Percentiles rank a stretch among this genome's conserved stretches.
Conservation (phyloP, 2,329 filamentous ascomycete species). For the Colletotrichum sp. region DNA sequence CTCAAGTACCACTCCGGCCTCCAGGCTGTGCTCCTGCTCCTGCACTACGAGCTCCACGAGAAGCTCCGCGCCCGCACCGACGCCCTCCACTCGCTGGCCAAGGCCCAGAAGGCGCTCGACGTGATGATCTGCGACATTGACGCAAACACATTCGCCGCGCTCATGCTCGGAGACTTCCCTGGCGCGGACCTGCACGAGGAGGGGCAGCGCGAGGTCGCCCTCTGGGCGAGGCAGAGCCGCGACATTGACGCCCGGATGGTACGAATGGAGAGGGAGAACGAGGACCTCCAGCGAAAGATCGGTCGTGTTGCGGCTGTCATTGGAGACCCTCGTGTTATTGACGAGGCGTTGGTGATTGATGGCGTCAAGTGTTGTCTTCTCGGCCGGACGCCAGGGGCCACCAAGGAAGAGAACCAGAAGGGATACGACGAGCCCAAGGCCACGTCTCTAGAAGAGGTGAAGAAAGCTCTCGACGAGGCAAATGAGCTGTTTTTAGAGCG, state of each 20-base stretch:
- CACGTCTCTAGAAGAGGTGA: not conserved
- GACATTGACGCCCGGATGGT: not conserved
- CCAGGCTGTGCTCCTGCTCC: not conserved
- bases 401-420: not conserved
- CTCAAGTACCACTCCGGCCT: not conserved
- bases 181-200: not conserved
- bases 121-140: not conserved
- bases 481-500: not conserved
- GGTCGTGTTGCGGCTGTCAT: not conserved
- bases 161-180: not conserved
- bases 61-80: not conserved
- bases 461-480: fast-evolving
- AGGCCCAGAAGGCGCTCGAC: not conserved
- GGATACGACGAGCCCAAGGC: not conserved
- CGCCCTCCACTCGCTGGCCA: not conserved
- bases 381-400: not conserved
- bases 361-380: not conserved
- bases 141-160: not conserved
- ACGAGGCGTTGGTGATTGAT: not conserved
- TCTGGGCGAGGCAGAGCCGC: not conserved
- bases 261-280: not conserved
- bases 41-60: not conserved
- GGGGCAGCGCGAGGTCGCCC: not conserved
- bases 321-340: not conserved
- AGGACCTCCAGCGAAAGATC: not conserved